Base-by-base conservation (phyloP, 768 basidiomycete genomes). In the Boletus pseudopeckii region DNA sequence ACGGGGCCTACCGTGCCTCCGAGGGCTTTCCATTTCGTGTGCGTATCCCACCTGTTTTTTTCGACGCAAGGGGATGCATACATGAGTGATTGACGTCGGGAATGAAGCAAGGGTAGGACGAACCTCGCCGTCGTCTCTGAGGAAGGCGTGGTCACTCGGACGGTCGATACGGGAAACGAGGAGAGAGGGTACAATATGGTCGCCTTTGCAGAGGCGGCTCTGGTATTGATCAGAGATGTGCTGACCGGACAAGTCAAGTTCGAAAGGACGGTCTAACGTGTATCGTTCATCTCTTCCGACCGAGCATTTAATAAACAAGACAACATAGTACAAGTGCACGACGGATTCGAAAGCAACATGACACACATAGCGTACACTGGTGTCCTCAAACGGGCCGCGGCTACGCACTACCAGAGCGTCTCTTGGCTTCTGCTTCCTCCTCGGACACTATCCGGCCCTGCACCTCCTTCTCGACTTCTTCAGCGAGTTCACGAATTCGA, bases 361-460 rank as follows among this genome's bases (percentile, higher is more conserved):
- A 9, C 0, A 39, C 28, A 7, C 6, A 6, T 32, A 32, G 14
- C 13, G 30, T 32, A 32, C 30, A 26, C 17, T 41, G 42, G n/a
- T 36, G 30, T 37, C 6, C 7, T 17, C 7, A 4, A 13, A 24
- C 15, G 41, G 22, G 24, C 26, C 17, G 11, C 15, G 24, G 20
- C 43, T 56, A 63, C 5, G 30, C 52, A 30, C 58, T 55, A 56
- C 57, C 63, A 42, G 55, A 58, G 1, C 58, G 72, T 66, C 80
- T 80, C 57, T 78, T 78, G 51, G 74, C 72, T 43, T 75, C 75
- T 24, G 86, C 78, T 58, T 88, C 86, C 56, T 86, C 83, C 46
- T 88, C 86, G 46, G 74, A 84, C 13, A 84, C 77, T 1, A 84
- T 74, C 32, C 75, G 72, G 5, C 87, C 88, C 17, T 78, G 76